These are phyloP conservation scores for Paxillus ammoniavirescens DNA, from an alignment of 768 basidiomycete genomes.

Conservation along the genomic window DNA sequence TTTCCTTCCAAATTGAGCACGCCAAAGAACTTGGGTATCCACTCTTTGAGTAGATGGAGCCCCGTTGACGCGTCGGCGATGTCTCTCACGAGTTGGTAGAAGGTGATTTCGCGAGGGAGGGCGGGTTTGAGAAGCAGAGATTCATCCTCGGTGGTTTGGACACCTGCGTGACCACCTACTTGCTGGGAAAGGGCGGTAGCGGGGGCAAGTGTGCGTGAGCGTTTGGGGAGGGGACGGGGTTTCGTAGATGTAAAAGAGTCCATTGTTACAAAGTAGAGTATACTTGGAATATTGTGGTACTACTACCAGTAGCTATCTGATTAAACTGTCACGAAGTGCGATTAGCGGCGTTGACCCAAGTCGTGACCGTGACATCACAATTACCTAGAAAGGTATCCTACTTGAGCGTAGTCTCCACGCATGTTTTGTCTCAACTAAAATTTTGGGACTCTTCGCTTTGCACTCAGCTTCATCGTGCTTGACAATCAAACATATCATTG, in stretches of 20 bases:
- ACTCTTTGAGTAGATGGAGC: conserved; percentile 42
- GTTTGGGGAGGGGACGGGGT: neutral
- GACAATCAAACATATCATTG: too few relatives aligned
- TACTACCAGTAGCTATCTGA: too few relatives aligned
- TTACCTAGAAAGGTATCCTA: too few relatives aligned
- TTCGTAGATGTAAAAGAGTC: neutral
- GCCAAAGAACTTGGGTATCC: conserved; percentile 77
- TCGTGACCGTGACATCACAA: too few relatives aligned
- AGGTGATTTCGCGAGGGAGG: conserved; percentile 59
- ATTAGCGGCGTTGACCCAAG: too few relatives aligned
- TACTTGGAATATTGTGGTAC: too few relatives aligned
- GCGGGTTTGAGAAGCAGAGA: conserved; percentile 83
- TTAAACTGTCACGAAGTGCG: too few relatives aligned
- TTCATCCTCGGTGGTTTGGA: conserved; percentile 69
- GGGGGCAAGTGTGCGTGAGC: conserved; percentile 19
- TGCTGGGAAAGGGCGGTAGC: conserved; percentile 48
- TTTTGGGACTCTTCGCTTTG: too few relatives aligned
- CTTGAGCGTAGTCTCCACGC: too few relatives aligned
- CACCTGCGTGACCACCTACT: conserved; percentile 80
- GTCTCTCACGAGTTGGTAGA: conserved; percentile 58
- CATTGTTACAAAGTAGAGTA: neutral
- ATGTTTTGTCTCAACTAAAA: too few relatives aligned
- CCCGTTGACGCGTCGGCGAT: conserved; percentile 25
- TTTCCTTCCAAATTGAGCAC: conserved; percentile 70
- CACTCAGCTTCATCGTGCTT: too few relatives aligned